These are phyloP conservation scores for Fusarium tupiense DNA, from an alignment of 2,329 filamentous ascomycete species.

Conservation along the genomic window DNA sequence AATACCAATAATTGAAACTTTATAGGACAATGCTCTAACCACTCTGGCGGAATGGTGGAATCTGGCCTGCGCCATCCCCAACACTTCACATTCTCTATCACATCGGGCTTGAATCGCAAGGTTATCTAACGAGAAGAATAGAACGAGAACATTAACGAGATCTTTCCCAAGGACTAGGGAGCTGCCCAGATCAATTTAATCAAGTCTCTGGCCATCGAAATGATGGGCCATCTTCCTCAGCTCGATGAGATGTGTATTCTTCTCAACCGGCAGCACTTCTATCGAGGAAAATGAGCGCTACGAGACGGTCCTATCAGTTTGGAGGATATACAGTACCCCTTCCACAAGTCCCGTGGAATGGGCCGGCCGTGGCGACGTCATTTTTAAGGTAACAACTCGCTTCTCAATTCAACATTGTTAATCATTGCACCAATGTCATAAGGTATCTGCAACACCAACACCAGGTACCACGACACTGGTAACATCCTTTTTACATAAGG, in stretches of 20 bases:
- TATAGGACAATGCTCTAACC: background rate
- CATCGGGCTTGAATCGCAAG: accelerated
- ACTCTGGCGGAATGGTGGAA: background rate
- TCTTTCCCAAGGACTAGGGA: background rate
- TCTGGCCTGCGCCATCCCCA: background rate
- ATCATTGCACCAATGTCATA: too few species aligned
- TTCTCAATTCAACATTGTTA: too few species aligned
- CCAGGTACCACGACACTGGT: too few species aligned
- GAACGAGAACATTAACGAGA: background rate
- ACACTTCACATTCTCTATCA: background rate
- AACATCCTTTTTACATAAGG: too few species aligned
- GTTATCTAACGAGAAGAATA: background rate
- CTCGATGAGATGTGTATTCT: background rate
- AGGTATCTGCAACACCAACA: too few species aligned
- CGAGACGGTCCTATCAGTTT: background rate
- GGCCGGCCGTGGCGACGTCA: too few species aligned
- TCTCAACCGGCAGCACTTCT: background rate
- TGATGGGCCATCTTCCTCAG: background rate
- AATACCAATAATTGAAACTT: background rate
- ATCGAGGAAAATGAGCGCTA: background rate
- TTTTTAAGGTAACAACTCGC: too few species aligned
- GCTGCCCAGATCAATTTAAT: background rate
- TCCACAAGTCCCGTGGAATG: too few species aligned
- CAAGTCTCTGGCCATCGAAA: background rate
- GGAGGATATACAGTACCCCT: too few species aligned